Evolutionary conservation across 495 filamentous ascomycete genomes (phyloP).

Genomic region (Aspergillus asperescens): DNA sequence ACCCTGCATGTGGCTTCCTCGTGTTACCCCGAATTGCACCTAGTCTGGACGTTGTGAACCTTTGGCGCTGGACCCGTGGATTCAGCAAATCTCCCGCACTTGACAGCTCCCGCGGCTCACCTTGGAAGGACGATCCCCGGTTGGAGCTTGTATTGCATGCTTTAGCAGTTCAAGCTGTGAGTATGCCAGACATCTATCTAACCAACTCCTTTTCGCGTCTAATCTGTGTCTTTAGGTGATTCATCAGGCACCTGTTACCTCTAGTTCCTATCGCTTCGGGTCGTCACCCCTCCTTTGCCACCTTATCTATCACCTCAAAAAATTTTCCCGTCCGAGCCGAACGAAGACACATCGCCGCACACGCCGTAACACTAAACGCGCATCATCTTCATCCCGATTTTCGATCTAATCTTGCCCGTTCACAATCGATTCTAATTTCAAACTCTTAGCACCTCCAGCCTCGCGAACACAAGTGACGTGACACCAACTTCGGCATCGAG

Average conservation of each 20-base stretch:
- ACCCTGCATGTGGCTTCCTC: constrained; percentile 12
- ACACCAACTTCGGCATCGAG: neutral
- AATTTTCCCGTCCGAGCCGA: constrained; percentile 4
- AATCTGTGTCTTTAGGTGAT: constrained; percentile 1
- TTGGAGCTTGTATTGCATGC: constrained; percentile 12
- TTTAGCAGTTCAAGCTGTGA: neutral
- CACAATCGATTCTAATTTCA: neutral
- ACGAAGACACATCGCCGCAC: neutral
- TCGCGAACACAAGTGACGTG: neutral
- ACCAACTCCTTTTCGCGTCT: constrained; percentile 1
- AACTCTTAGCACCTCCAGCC: neutral
- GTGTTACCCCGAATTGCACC: constrained; percentile 10
- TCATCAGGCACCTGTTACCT: neutral
- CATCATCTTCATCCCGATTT: neutral
- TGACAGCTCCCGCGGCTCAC: constrained; percentile 35
- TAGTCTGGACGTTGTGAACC: constrained; percentile 18
- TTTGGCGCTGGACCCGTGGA: constrained; percentile 35
- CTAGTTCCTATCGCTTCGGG: constrained; percentile 13
- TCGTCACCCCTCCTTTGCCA: constrained; percentile 20
- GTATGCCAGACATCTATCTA: neutral
- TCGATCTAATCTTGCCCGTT: neutral
- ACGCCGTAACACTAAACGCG: neutral
- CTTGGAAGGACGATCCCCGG: constrained; percentile 19
- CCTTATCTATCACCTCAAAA: constrained; percentile 5
- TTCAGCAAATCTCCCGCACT: constrained; percentile 39